These are phyloP conservation scores for Candida fluviatilis DNA, from an alignment of 805 yeast species.

Conservation along the genomic window DNA sequence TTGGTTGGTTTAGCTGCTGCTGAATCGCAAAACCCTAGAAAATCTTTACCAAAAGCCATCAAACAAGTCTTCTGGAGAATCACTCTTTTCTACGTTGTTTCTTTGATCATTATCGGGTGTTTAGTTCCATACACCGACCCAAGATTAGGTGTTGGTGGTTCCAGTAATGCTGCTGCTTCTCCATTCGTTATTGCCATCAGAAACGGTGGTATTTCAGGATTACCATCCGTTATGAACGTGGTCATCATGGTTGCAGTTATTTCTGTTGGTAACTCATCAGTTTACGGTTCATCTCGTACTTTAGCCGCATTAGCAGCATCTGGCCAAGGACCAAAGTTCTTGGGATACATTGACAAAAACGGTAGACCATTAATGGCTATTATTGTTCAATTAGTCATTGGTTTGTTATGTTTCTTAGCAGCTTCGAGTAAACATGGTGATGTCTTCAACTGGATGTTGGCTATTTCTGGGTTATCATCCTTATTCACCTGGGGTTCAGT, in stretches of 20 bases:
- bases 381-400: constrained; percentile 46
- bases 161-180: constrained; percentile 60
- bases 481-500: constrained; percentile 63
- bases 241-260: constrained; percentile 63
- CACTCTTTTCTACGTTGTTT: constrained; percentile 30
- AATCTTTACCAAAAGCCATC: constrained; percentile 31
- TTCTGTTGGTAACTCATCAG: constrained; percentile 72
- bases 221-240: constrained; percentile 64
- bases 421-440: constrained; percentile 49
- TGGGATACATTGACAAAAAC: constrained; percentile 58
- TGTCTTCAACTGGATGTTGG: constrained; percentile 62
- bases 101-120: constrained; percentile 21
- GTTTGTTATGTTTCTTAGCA: constrained; percentile 62
- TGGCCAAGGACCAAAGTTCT: constrained; percentile 56
- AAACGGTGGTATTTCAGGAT: constrained; percentile 58
- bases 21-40: constrained; percentile 29
- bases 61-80: constrained; percentile 39
- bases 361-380: constrained; percentile 68
- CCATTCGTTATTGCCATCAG: constrained; percentile 74
- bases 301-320: constrained; percentile 59
- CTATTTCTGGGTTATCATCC: constrained; percentile 60
- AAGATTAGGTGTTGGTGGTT: constrained; percentile 29
- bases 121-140: constrained; percentile 20
- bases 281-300: constrained; percentile 66
- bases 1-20: constrained; percentile 36